Conservation (phyloP, 306 rosid genomes). For the Corylus heterophylla region DNA sequence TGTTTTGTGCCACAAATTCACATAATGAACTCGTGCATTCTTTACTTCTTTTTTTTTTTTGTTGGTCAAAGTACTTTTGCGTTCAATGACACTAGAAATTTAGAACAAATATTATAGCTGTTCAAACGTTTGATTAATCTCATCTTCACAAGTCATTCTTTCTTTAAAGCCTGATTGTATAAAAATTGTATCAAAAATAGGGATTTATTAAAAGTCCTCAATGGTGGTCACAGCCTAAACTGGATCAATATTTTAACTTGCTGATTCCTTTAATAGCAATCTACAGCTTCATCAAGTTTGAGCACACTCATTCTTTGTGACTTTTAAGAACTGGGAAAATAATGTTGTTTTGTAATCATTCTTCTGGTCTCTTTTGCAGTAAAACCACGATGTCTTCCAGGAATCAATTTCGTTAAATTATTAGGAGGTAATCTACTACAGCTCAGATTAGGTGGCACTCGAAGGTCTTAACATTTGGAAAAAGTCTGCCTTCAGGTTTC, state of each 20-base stretch:
- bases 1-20: background rate
- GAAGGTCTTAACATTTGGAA: constrained; percentile 15
- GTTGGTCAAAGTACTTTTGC: background rate
- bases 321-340: background rate
- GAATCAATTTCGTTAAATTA: constrained; percentile 70
- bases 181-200: background rate
- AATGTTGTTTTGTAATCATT: constrained; percentile 12
- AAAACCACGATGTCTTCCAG: constrained; percentile 84
- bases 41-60: background rate
- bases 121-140: background rate
- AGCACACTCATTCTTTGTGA: too few relatives aligned
- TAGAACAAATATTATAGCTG: background rate
- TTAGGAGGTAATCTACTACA: constrained; percentile 67
- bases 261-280: background rate
- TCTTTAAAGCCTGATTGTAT: background rate
- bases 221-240: background rate
- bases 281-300: background rate
- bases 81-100: background rate
- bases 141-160: background rate
- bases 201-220: background rate
- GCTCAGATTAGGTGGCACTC: constrained; percentile 10
- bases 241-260: background rate
- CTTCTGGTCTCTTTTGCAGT: constrained; percentile 37
- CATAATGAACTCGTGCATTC: background rate
- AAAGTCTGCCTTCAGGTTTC: constrained; percentile 7